Evolutionary conservation across 371 early-diverging fungal species (phyloP), one percentile per base, ranked within the genome.

Genomic region (Mortierella sp.): DNA sequence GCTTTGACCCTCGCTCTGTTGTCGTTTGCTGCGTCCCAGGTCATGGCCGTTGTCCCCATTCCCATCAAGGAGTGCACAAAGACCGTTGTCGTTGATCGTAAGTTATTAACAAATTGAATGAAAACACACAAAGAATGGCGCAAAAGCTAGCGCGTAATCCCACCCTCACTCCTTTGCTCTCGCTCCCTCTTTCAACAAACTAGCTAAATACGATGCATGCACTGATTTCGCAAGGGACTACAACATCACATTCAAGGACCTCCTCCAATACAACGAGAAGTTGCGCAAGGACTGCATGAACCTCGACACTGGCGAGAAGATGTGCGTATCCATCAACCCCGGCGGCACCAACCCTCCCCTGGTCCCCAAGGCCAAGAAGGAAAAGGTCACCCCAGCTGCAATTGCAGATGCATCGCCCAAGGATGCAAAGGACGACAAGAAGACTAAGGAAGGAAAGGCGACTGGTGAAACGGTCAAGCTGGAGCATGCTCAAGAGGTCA

Each of bases 21-120:
- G 29, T 75, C 83, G 46, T 10, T 80, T 10, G 80, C 60, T 68
- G 77, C 72, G 51, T 83, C 80, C 51, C 83, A 83, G 70, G 83
- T 77, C 48, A 65, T 80, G 77, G 83, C 83, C n/a, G 80, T 80
- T 16, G 77, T 80, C 32, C 83, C 83, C 21, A 72, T 74, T 41
- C 80, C 83, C 1, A 56, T 80, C 75, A 70, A 70, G 49, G 65
- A 27, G 2, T 83, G 83, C 80, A 80, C 80, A n/a, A 83, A 77
- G 72, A 63, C 73, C 6, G 77, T 83, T n/a, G 46, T 80, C 29
- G 77, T 83, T 32, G 43, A 32, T 12, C 63, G 83, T 83, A 79
- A 27, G 79, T 76, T 32, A 4, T 21, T 24, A 55, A 41, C 21
- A 18, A 35, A 68, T 68, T 11, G 21, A 32, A 14, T 18, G 18